phyloP scores from a whole-genome alignment of 2,329 filamentous ascomycete genomes.

The Sarocladium kiliense region DNA sequence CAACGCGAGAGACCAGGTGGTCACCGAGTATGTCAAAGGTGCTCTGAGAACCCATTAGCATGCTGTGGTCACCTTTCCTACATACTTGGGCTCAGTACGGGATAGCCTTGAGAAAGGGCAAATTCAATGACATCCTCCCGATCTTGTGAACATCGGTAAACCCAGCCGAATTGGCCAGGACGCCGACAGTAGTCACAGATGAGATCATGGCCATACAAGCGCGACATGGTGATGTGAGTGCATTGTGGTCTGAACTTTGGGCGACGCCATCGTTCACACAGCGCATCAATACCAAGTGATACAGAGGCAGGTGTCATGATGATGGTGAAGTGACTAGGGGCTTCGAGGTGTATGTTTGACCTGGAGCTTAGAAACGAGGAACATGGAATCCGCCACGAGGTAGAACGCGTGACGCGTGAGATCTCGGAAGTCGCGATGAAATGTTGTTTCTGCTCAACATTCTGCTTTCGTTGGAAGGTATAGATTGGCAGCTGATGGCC shows the following conservation, averaged over 20 bases:
- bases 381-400: too few species aligned
- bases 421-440: background rate
- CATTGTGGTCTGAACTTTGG: conserved; percentile 37
- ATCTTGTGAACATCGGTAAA: conserved; percentile 70
- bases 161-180: conserved; percentile 58
- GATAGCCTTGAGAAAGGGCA: conserved; percentile 18
- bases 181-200: conserved; percentile 55
- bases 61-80: background rate
- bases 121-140: conserved; percentile 35
- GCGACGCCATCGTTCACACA: background rate
- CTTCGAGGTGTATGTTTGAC: too few species aligned
- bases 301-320: background rate
- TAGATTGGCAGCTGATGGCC: background rate
- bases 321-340: background rate
- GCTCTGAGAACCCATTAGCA: too few species aligned
- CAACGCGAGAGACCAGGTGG: conserved; percentile 25
- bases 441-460: background rate
- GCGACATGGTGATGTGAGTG: conserved; percentile 64
- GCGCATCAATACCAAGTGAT: background rate
- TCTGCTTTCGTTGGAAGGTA: background rate
- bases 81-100: background rate
- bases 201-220: conserved; percentile 49
- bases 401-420: background rate
- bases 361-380: too few species aligned
- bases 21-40: conserved; percentile 31